Percentiles rank a stretch among this genome's conserved stretches.
These are phyloP conservation scores for Magnaporthiopsis incrustans DNA, from an alignment of 2,329 filamentous ascomycete species.

Conservation along the genomic window DNA sequence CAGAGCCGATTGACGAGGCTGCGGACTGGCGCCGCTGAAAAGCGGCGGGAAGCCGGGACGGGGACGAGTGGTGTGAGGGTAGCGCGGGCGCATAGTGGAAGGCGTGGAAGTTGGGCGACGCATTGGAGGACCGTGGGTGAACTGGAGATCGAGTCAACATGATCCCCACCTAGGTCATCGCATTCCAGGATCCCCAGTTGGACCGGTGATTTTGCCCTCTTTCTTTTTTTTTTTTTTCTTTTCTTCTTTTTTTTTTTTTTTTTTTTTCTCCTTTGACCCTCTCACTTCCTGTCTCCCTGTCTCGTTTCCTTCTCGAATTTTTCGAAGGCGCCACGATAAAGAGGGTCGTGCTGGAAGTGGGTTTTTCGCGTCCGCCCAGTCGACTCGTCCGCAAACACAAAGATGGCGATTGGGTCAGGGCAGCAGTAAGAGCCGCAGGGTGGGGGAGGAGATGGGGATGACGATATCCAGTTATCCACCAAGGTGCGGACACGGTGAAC, in stretches of 20 bases:
- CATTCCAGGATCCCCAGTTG: constrained; percentile 12
- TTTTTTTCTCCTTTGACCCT: too few relatives aligned
- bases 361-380: not conserved
- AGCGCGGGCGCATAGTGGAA: constrained; percentile 39
- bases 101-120: constrained; percentile 37
- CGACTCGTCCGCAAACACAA: not conserved
- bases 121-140: constrained; percentile 41
- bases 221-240: not conserved
- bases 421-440: not conserved
- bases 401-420: not conserved
- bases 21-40: constrained; percentile 12
- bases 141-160: constrained; percentile 54
- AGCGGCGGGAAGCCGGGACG: constrained; percentile 25
- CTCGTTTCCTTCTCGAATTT: not conserved
- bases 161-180: constrained; percentile 31
- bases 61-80: constrained; percentile 24
- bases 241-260: not conserved
- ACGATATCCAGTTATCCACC: not conserved
- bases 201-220: not conserved
- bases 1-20: constrained; percentile 5
- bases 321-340: not conserved
- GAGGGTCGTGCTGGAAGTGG: not conserved
- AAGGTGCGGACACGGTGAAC: not conserved
- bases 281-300: not conserved
- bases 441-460: not conserved